Evolutionary conservation across 2,329 filamentous ascomycete genomes (phyloP).

Genomic region (Aspergillus brasiliensis): DNA sequence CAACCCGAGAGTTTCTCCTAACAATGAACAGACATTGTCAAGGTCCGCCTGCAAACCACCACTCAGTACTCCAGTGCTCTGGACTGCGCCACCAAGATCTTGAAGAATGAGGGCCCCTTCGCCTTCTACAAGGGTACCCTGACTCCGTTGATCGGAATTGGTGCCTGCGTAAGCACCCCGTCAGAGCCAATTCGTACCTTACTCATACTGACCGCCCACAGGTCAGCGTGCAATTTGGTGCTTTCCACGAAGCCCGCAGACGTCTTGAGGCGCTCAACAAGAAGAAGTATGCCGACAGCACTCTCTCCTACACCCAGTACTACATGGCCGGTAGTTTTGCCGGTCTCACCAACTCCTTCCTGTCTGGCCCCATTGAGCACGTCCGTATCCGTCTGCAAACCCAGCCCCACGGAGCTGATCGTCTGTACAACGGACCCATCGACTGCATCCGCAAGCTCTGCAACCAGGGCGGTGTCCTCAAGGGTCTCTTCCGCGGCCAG

Average conservation of each 20-base stretch:
- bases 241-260: conserved; percentile 89
- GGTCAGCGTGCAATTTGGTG: conserved; percentile 94
- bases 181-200: neutral
- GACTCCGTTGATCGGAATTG: conserved; percentile 91
- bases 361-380: conserved; percentile 94
- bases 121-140: conserved; percentile 99
- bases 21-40: conserved; percentile 75
- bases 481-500: conserved; percentile 83
- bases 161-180: conserved; percentile 73
- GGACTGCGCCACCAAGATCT: conserved; percentile 79
- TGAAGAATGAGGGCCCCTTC: conserved; percentile 79
- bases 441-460: conserved; percentile 89
- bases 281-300: conserved; percentile 43
- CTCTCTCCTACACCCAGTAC: conserved; percentile 81
- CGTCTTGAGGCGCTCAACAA: conserved; percentile 77
- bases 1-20: conserved; percentile 9
- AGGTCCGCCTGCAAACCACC: conserved; percentile 92
- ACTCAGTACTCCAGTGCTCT: conserved; percentile 78
- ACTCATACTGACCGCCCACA: conserved; percentile 23
- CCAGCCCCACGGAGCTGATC: conserved; percentile 80
- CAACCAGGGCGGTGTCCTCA: conserved; percentile 66
- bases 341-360: conserved; percentile 81
- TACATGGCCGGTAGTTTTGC: conserved; percentile 90
- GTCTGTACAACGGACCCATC: conserved; percentile 79
- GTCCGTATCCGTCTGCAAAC: conserved; percentile 95